Base-by-base conservation (phyloP, 306 rosid species). In the Mimosa bimucronata region DNA sequence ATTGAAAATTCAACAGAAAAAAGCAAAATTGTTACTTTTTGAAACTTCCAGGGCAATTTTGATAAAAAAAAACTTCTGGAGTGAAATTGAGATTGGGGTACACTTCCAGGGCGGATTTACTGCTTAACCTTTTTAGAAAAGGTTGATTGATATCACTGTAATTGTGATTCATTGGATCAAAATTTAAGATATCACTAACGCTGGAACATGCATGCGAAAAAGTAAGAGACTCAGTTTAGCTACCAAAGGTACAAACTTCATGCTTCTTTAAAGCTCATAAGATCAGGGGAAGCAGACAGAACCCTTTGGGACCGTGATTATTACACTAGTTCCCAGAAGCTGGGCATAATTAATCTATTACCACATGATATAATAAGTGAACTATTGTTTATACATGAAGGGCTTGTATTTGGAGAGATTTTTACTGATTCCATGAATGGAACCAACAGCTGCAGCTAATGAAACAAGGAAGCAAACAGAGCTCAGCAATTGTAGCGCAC, bases 401-500 rank as follows among this genome's bases (percentile, higher is more conserved):
- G 87, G 75, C 79, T 87, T 77, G 78, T 79, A 87, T 38, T 76
- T 81, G 14, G 78, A 60, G 60, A 88, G 86, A 74, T 85, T 77
- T 80, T 84, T 10, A 37, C 46, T 50, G 60, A 87, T 82, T 42
- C 91, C 91, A 67, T 86, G 85, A 84, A 85, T 38, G 38, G 91
- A 84, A 66, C 87, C 91, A 18, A 71, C 40, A 3, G 83, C 79
- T 6, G 91, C 92, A 2, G 76, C 92, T 57, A 88, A 1, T 3
- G 94, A 80, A 64, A 88, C 58, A n/a, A 90, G 18, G 64, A 91
- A 83, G 87, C 89, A 84, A 9, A 75, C 4, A 14, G 42, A 14
- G 67, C 85, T 91, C 37, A 91, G 58, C 28, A 90, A 42, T 61
- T 93, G 93, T 7, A 93, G 86, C 14, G 50, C 62, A 6, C 86